Percentiles rank a stretch among this genome's conserved stretches.
phyloP scores from a whole-genome alignment of 2,329 filamentous ascomycete species.

The Pseudogymnoascus sp. region DNA sequence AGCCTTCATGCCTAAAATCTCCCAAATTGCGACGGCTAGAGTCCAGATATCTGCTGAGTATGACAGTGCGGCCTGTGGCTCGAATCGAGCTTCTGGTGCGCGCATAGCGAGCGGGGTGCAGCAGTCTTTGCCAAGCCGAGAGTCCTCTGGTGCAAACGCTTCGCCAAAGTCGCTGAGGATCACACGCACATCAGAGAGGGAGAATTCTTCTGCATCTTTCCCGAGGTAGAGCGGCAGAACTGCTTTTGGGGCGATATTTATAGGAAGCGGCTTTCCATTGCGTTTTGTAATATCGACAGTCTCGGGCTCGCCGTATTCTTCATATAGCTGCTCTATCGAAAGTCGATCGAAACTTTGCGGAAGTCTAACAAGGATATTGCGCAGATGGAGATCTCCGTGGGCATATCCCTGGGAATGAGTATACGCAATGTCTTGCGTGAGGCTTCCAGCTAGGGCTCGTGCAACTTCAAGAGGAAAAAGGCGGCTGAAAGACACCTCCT shows the following conservation, averaged over 20 bases:
- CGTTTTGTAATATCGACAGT: neutral
- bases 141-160: conserved; percentile 24
- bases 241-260: neutral
- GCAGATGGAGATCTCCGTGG: neutral
- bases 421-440: conserved; percentile 20
- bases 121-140: neutral
- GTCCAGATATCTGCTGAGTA: conserved; percentile 22
- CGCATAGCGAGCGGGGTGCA: neutral
- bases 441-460: conserved; percentile 21
- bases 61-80: conserved; percentile 10
- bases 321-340: neutral
- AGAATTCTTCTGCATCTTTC: conserved; percentile 26
- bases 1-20: conserved; percentile 22
- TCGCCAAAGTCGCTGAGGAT: conserved; percentile 33
- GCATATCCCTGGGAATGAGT: conserved; percentile 15
- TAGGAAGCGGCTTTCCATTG: neutral
- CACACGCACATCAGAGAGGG: conserved; percentile 24
- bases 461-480: conserved; percentile 24
- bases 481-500: conserved; percentile 21
- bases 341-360: neutral
- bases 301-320: neutral
- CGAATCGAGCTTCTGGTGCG: neutral
- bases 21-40: conserved; percentile 20
- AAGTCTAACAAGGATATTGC: neutral
- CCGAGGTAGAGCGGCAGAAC: conserved; percentile 14